Evolutionary conservation across 2,329 filamentous ascomycete species (phyloP).

Genomic region (Claviceps cyperi): DNA sequence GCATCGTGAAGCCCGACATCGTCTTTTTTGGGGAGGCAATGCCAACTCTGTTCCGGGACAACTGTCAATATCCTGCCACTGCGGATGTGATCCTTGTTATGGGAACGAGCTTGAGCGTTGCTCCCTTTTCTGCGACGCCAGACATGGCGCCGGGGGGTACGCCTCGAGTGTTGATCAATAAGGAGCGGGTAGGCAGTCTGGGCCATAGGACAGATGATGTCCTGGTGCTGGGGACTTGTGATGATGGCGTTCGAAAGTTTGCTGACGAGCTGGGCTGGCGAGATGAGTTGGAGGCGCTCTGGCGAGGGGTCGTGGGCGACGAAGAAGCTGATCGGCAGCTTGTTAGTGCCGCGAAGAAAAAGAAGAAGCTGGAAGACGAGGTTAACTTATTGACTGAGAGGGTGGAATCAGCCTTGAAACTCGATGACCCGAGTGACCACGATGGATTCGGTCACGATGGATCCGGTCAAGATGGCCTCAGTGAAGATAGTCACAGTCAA

Average conservation of each 20-base stretch:
- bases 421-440: constrained; percentile 13
- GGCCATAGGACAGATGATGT: constrained; percentile 75
- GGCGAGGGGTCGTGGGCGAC: constrained; percentile 53
- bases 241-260: constrained; percentile 63
- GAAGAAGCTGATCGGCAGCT: constrained; percentile 38
- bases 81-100: constrained; percentile 74
- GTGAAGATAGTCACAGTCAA: no score
- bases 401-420: constrained; percentile 19
- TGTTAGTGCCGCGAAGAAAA: constrained; percentile 15
- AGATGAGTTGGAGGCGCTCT: constrained; percentile 65
- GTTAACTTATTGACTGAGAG: constrained; percentile 24
- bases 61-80: constrained; percentile 32
- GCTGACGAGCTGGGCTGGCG: constrained; percentile 73
- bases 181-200: constrained; percentile 66
- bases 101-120: constrained; percentile 76
- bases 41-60: constrained; percentile 21
- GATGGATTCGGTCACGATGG: background rate
- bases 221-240: constrained; percentile 66
- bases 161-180: constrained; percentile 77
- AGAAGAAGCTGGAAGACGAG: constrained; percentile 27
- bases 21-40: constrained; percentile 80
- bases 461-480: no score
- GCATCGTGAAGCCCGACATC: constrained; percentile 84
- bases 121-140: constrained; percentile 78
- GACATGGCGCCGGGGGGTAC: constrained; percentile 42